Percentiles rank a stretch among this genome's conserved stretches.
Evolutionary conservation across 768 basidiomycete genomes (phyloP).

Genomic region (Pholiota microspora): DNA sequence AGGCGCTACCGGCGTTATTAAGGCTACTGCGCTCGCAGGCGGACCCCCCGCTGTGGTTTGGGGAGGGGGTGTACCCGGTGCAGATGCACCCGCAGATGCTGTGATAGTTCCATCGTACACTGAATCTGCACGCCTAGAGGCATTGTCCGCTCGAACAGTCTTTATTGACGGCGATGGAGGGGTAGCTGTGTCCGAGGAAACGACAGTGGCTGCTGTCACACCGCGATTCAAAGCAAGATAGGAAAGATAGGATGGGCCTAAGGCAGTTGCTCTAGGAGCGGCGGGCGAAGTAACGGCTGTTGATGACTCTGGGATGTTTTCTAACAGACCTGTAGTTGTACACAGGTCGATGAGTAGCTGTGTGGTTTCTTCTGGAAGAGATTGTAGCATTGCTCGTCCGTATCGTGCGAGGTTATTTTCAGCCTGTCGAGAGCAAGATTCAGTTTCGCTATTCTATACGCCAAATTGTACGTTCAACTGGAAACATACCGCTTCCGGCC

Average conservation of each 20-base stretch:
- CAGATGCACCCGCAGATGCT: slow-evolving; percentile 27
- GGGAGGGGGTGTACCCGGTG: slow-evolving; percentile 22
- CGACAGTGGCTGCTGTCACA: slow-evolving; percentile 36
- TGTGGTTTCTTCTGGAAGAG: slow-evolving; percentile 86
- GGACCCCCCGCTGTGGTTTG: not conserved
- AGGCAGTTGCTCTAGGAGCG: slow-evolving; percentile 14
- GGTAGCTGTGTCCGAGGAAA: slow-evolving; percentile 35
- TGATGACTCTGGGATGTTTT: slow-evolving; percentile 36
- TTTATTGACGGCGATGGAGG: slow-evolving; percentile 47
- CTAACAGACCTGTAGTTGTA: slow-evolving; percentile 57
- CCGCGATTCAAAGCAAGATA: slow-evolving; percentile 74
- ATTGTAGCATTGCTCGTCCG: slow-evolving; percentile 80
- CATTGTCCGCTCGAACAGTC: slow-evolving; percentile 38
- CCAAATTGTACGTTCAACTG: no score
- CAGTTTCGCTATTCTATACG: no score
- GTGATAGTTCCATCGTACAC: slow-evolving; percentile 31
- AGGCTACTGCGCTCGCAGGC: slow-evolving; percentile 9
- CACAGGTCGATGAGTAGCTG: slow-evolving; percentile 91
- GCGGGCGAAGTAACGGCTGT: slow-evolving; percentile 1
- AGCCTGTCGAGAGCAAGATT: slow-evolving; percentile 56
- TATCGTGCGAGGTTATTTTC: slow-evolving; percentile 86
- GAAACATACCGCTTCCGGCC: slow-evolving; percentile 72
- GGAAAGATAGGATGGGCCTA: slow-evolving; percentile 68
- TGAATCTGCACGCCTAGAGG: slow-evolving; percentile 33
- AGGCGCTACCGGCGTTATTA: slow-evolving; percentile 23